Conservation (phyloP, 2,329 filamentous ascomycete species). For the Fusarium sororula region DNA sequence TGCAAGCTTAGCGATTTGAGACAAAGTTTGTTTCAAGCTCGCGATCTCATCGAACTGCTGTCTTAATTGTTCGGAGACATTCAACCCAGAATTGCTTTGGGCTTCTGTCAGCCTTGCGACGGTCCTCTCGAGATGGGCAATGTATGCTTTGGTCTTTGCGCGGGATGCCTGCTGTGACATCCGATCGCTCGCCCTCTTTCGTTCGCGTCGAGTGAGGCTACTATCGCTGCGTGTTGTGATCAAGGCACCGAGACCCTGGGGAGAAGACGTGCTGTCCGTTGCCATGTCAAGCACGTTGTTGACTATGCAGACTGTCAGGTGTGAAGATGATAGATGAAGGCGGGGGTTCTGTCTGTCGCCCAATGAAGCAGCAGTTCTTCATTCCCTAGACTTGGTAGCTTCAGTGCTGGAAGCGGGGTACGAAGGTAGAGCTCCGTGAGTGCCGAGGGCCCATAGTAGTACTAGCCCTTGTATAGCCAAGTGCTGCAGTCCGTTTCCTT, state of each 20-base stretch:
- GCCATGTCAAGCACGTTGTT: background rate
- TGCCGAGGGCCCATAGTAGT: background rate
- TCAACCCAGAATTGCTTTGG: accelerated
- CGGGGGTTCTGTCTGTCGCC: background rate
- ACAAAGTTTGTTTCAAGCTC: background rate
- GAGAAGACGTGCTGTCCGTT: background rate
- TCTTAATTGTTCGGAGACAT: background rate
- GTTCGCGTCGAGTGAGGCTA: background rate
- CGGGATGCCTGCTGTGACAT: background rate
- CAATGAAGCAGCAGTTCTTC: background rate
- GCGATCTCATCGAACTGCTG: background rate
- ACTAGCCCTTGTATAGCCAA: background rate
- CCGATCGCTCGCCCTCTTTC: background rate
- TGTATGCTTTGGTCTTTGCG: background rate
- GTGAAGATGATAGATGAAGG: accelerated
- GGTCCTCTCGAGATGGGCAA: background rate
- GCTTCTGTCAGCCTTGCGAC: background rate
- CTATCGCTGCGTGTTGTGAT: background rate
- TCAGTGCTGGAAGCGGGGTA: accelerated
- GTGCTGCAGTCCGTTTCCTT: background rate
- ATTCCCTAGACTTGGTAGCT: background rate
- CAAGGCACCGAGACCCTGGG: accelerated
- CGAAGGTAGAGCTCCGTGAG: background rate
- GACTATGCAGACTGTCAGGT: background rate
- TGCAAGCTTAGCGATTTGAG: background rate